A percentile compares a stretch with the other conserved stretches of the same genome.
These are phyloP conservation scores for Lophiostoma macrostomum DNA, from an alignment of 495 filamentous ascomycete species.

Conservation along the genomic window DNA sequence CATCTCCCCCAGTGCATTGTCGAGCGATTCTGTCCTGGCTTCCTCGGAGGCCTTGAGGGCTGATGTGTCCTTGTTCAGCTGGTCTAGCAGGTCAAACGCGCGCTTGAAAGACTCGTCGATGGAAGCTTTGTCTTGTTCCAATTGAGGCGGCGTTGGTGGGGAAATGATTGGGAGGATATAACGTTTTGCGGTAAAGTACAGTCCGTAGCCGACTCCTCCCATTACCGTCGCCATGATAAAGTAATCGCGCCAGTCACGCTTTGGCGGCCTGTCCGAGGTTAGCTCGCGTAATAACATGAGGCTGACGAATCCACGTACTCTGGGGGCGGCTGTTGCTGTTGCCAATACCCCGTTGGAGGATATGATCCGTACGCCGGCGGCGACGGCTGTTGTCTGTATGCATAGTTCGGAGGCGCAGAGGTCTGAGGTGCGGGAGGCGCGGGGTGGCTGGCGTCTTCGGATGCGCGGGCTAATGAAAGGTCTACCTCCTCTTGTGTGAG, in stretches of 20 bases:
- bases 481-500: slow-evolving; percentile 94
- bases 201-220: slow-evolving; percentile 76
- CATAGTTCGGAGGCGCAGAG: slow-evolving; percentile 39
- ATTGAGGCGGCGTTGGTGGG: slow-evolving; percentile 86
- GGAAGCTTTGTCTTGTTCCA: slow-evolving; percentile 86
- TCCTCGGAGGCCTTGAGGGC: slow-evolving; percentile 81
- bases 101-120: slow-evolving; percentile 91
- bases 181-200: slow-evolving; percentile 88
- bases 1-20: slow-evolving; percentile 76
- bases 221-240: slow-evolving; percentile 96
- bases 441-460: slow-evolving; percentile 51
- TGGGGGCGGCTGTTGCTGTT: slow-evolving; percentile 63
- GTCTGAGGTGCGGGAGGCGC: slow-evolving; percentile 41
- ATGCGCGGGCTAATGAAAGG: slow-evolving; percentile 70
- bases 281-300: slow-evolving; percentile 12
- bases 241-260: slow-evolving; percentile 95
- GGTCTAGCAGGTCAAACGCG: slow-evolving; percentile 87
- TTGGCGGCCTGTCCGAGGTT: slow-evolving; percentile 50
- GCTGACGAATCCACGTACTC: slow-evolving; percentile 45
- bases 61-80: slow-evolving; percentile 84
- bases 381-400: slow-evolving; percentile 49
- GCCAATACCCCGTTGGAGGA: slow-evolving; percentile 62
- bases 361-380: slow-evolving; percentile 63
- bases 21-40: slow-evolving; percentile 77
- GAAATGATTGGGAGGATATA: slow-evolving; percentile 89